Conservation (phyloP, 2,329 filamentous ascomycete genomes). For the Nemania sp. region DNA sequence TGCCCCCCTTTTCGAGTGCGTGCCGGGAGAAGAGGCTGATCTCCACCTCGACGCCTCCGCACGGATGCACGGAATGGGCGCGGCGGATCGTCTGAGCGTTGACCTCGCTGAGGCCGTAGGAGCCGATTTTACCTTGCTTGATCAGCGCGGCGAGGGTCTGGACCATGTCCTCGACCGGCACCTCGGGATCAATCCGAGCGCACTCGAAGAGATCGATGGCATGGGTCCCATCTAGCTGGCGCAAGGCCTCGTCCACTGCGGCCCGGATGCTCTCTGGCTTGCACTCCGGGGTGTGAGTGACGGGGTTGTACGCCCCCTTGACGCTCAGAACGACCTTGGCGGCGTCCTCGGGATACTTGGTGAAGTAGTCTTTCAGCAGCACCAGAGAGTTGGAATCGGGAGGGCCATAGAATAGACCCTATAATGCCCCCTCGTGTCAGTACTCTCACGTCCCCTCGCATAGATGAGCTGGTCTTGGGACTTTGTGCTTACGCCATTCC, state of each 20-base stretch:
- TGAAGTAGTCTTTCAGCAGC: slow-evolving; percentile 55
- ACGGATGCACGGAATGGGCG: slow-evolving; percentile 57
- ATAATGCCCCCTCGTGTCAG: neutral
- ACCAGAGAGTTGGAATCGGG: slow-evolving; percentile 52
- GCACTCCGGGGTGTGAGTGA: slow-evolving; percentile 45
- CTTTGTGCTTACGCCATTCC: slow-evolving; percentile 21
- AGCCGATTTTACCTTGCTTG: slow-evolving; percentile 39
- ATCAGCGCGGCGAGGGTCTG: slow-evolving; percentile 38
- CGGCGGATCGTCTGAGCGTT: slow-evolving; percentile 44
- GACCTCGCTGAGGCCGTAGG: slow-evolving; percentile 42
- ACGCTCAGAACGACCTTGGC: slow-evolving; percentile 55
- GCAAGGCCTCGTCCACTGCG: slow-evolving; percentile 51
- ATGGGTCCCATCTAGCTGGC: slow-evolving; percentile 49
- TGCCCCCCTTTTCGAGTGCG: no score
- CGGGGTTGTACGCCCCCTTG: slow-evolving; percentile 49
- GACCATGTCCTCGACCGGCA: slow-evolving; percentile 41
- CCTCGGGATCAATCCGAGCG: slow-evolving; percentile 50
- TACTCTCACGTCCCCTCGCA: neutral
- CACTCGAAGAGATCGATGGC: slow-evolving; percentile 56
- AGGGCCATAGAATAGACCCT: slow-evolving; percentile 45
- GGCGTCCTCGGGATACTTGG: slow-evolving; percentile 54
- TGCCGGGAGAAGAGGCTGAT: no score
- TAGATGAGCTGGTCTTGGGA: neutral
- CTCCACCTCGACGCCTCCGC: slow-evolving; percentile 40
- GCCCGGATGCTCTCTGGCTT: slow-evolving; percentile 45